A percentile compares a stretch with the other conserved stretches of the same genome.
These are phyloP conservation scores for Xerocomus subilludens DNA, from an alignment of 1,284 basidiomycete species.

Conservation along the genomic window DNA sequence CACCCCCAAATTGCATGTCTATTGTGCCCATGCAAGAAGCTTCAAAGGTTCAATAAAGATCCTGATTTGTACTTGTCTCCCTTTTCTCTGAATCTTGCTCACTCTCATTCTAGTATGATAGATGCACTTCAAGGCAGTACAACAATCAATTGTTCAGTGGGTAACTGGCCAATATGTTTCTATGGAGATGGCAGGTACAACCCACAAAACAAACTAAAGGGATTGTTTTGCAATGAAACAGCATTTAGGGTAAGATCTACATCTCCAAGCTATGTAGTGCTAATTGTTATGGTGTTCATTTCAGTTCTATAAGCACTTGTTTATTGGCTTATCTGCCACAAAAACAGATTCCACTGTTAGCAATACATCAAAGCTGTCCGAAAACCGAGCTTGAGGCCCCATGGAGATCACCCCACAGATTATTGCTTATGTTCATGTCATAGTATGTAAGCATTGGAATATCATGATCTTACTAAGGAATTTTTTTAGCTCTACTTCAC, in stretches of 20 bases:
- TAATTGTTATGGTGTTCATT: too few species aligned
- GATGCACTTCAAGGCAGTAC: not conserved
- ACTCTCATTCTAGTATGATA: slow-evolving; percentile 13
- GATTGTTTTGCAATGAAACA: not conserved
- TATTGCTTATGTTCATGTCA: slow-evolving; percentile 24
- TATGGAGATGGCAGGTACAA: slow-evolving; percentile 9
- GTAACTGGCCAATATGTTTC: slow-evolving; percentile 12
- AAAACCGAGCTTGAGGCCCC: slow-evolving; percentile 22
- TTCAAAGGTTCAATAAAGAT: slow-evolving; percentile 24
- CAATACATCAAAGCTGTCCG: slow-evolving; percentile 6
- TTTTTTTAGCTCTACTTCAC: slow-evolving; percentile 10
- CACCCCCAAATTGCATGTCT: slow-evolving; percentile 14
- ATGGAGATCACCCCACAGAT: not conserved
- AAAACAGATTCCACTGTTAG: not conserved
- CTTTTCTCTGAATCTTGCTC: not conserved
- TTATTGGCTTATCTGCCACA: not conserved
- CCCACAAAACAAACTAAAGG: not conserved
- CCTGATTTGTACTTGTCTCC: not conserved
- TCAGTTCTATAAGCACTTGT: slow-evolving; percentile 20
- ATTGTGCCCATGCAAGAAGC: slow-evolving; percentile 15
- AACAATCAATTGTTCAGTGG: not conserved
- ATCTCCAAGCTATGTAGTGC: too few species aligned
- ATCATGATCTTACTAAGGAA: not conserved
- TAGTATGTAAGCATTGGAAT: not conserved
- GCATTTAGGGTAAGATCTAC: not conserved